These are phyloP conservation scores for Penicillium sp. DNA, from an alignment of 2,329 filamentous ascomycete species.

Conservation along the genomic window DNA sequence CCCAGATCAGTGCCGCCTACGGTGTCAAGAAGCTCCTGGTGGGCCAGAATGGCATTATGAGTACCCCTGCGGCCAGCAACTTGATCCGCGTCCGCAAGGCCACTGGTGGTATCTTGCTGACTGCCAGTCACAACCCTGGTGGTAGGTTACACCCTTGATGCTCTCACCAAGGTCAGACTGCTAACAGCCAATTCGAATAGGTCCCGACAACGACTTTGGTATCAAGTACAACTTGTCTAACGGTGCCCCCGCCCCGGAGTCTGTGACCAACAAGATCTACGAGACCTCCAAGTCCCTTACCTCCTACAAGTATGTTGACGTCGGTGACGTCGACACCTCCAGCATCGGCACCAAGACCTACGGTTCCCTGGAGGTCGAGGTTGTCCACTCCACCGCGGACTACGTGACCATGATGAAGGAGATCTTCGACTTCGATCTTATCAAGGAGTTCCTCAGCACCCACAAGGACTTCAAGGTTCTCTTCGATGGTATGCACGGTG, in stretches of 20 bases:
- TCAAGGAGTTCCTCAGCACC: constrained; percentile 85
- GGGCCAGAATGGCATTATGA: constrained; percentile 94
- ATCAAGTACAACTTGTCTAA: constrained; percentile 99
- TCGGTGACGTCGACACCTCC: constrained; percentile 81
- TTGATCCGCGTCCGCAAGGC: constrained; percentile 92
- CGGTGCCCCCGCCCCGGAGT: constrained; percentile 91
- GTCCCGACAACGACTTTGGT: constrained; percentile 91
- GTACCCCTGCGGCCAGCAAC: constrained; percentile 93
- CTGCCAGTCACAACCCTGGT: constrained; percentile 96
- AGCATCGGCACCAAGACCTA: constrained; percentile 82
- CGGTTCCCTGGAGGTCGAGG: constrained; percentile 86
- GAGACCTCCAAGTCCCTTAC: constrained; percentile 85
- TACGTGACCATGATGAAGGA: constrained; percentile 96
- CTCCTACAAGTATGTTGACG: constrained; percentile 87
- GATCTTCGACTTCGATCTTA: constrained; percentile 96
- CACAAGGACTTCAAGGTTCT: constrained; percentile 95
- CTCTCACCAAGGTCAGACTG: background rate
- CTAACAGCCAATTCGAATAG: constrained; percentile 46
- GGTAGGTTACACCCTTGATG: constrained; percentile 59
- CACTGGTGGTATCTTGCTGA: constrained; percentile 94
- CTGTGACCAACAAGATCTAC: constrained; percentile 97
- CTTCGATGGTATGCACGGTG: constrained; percentile 91
- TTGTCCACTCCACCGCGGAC: constrained; percentile 89
- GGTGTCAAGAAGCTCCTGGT: constrained; percentile 98
- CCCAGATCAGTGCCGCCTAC: constrained; percentile 94